Percentiles rank a stretch among this genome's conserved stretches.
Evolutionary conservation across 352 stramenopile species (phyloP).

Genomic region (Pythium utonaiense): DNA sequence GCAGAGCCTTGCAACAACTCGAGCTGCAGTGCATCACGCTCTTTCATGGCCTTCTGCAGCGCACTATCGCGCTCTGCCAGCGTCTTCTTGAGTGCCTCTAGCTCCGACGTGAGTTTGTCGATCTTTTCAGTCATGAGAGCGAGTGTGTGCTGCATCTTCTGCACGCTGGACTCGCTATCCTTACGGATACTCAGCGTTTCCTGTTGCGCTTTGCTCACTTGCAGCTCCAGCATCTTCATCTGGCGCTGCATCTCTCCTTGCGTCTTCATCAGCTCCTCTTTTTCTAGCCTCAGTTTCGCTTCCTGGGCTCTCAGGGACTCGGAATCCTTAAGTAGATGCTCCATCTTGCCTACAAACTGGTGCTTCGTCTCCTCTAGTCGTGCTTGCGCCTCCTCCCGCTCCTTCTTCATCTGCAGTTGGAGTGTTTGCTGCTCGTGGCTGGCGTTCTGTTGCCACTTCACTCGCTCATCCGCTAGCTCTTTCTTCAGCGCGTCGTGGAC

Average conservation of each 20-base stretch:
- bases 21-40: slow-evolving; percentile 36
- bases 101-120: slow-evolving; percentile 39
- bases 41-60: slow-evolving; percentile 40
- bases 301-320: slow-evolving; percentile 44
- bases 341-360: slow-evolving; percentile 59
- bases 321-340: slow-evolving; percentile 46
- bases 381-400: slow-evolving; percentile 27
- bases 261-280: slow-evolving; percentile 35
- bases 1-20: slow-evolving; percentile 41
- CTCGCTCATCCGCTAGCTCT: slow-evolving; percentile 12
- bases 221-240: slow-evolving; percentile 38
- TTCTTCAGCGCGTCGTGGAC: slow-evolving; percentile 42
- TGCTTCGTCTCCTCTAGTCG: slow-evolving; percentile 44
- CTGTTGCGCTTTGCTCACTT: slow-evolving; percentile 43
- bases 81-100: slow-evolving; percentile 34
- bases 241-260: slow-evolving; percentile 36
- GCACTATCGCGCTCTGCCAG: slow-evolving; percentile 37
- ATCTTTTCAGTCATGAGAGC: slow-evolving; percentile 34
- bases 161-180: slow-evolving; percentile 39
- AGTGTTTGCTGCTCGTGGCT: slow-evolving; percentile 21
- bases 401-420: slow-evolving; percentile 16
- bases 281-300: slow-evolving; percentile 50
- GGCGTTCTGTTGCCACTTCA: slow-evolving; percentile 17
- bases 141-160: slow-evolving; percentile 47
- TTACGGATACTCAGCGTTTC: slow-evolving; percentile 47